Evolutionary conservation across 2,329 filamentous ascomycete genomes (phyloP).

Genomic region (Coniochaeta sp.): DNA sequence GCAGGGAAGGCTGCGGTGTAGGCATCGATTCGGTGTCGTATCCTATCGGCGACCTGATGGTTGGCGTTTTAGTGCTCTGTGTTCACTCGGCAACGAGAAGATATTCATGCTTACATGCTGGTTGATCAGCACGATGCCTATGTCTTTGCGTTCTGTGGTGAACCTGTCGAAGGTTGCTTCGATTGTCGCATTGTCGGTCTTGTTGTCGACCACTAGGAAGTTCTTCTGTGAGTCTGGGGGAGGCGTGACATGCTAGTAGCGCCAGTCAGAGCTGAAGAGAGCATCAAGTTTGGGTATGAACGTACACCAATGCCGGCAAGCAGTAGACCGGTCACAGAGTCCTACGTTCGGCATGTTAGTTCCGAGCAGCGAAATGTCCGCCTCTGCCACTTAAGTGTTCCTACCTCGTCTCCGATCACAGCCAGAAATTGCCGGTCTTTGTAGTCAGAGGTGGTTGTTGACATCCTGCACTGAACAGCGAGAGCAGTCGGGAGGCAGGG

Average conservation of each 20-base stretch:
- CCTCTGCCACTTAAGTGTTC: neutral
- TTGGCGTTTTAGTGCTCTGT: neutral
- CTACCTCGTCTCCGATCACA: conserved; percentile 93
- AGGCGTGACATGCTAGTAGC: conserved; percentile 72
- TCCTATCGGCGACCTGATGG: conserved; percentile 81
- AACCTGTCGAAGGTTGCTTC: conserved; percentile 87
- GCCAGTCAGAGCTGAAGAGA: neutral
- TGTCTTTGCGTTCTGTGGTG: conserved; percentile 86
- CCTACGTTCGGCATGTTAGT: conserved; percentile 46
- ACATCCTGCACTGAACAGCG: conserved; percentile 25
- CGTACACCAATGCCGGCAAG: conserved; percentile 89
- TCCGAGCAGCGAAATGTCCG: conserved; percentile 5
- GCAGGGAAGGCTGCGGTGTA: conserved; percentile 96
- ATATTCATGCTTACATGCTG: conserved; percentile 64
- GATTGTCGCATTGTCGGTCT: conserved; percentile 83
- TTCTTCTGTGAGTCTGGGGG: conserved; percentile 91
- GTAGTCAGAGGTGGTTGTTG: conserved; percentile 47
- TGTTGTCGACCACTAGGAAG: conserved; percentile 91
- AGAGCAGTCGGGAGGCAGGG: neutral
- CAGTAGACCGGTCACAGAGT: conserved; percentile 91
- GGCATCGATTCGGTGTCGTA: conserved; percentile 81
- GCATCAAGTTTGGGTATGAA: neutral
- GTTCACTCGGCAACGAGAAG: neutral
- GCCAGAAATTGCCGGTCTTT: conserved; percentile 93
- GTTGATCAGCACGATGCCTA: conserved; percentile 94